Percentiles rank a stretch among this genome's conserved stretches.
Evolutionary conservation across 2,329 filamentous ascomycete genomes (phyloP).

Genomic region (Trichoderma lentiforme): DNA sequence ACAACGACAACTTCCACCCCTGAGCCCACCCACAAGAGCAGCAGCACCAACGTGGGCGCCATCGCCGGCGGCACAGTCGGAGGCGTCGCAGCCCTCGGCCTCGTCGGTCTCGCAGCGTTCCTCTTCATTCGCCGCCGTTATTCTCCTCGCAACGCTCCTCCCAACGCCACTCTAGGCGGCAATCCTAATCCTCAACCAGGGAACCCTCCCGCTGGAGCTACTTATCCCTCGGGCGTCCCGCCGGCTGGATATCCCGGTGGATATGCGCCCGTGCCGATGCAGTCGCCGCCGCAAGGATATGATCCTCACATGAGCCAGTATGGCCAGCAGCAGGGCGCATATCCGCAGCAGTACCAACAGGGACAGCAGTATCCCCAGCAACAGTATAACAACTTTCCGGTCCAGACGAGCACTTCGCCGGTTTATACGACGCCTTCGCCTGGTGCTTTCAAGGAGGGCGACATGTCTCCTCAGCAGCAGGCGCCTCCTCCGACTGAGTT

Average conservation of each 20-base stretch:
- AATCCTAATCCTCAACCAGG: background rate
- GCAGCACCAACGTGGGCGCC: slow-evolving; percentile 37
- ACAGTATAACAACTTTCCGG: slow-evolving; percentile 23
- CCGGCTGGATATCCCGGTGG: slow-evolving; percentile 27
- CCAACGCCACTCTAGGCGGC: slow-evolving; percentile 15
- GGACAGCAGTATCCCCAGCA: slow-evolving; percentile 20
- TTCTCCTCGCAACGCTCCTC: slow-evolving; percentile 5
- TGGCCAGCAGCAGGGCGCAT: slow-evolving; percentile 10
- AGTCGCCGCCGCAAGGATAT: slow-evolving; percentile 27
- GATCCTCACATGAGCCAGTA: slow-evolving; percentile 21
- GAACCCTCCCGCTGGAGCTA: background rate
- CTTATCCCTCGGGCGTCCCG: slow-evolving; percentile 22
- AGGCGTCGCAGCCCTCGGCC: slow-evolving; percentile 40
- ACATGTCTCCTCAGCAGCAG: slow-evolving; percentile 15
- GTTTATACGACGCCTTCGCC: slow-evolving; percentile 32
- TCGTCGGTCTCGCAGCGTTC: slow-evolving; percentile 42
- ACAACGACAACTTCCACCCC: slow-evolving; percentile 14
- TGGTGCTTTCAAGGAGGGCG: slow-evolving; percentile 17
- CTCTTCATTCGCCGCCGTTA: slow-evolving; percentile 35
- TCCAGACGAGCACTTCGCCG: slow-evolving; percentile 25
- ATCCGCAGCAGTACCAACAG: slow-evolving; percentile 9
- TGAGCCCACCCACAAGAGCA: slow-evolving; percentile 27
- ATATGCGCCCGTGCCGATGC: slow-evolving; percentile 24
- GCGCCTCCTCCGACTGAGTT: slow-evolving; percentile 27
- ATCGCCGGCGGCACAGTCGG: slow-evolving; percentile 48